Percentiles rank a stretch among this genome's conserved stretches.
Evolutionary conservation across 2,329 filamentous ascomycete genomes (phyloP).

Genomic region (Chaetomium sp.): DNA sequence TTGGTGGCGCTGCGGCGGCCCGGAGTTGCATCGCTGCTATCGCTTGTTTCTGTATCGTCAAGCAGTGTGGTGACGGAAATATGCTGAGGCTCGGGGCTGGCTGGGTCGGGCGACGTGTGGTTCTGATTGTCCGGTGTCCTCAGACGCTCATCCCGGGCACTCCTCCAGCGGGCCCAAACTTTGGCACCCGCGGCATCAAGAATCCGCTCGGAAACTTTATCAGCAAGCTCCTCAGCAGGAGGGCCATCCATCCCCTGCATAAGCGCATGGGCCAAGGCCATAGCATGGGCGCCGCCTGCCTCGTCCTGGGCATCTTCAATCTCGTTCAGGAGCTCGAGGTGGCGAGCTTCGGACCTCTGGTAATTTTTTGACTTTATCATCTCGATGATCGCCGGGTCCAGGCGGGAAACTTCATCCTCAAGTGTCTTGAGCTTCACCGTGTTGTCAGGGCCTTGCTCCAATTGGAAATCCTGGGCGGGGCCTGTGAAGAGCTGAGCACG

Average conservation of each 20-base stretch:
- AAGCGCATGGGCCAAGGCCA: background rate
- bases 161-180: conserved; percentile 9
- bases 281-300: background rate
- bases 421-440: conserved; percentile 16
- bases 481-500: conserved; percentile 18
- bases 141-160: conserved; percentile 5
- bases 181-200: background rate
- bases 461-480: conserved; percentile 9
- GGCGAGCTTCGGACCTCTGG: conserved; percentile 2
- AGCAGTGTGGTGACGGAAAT: background rate
- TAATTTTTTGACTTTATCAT: conserved; percentile 18
- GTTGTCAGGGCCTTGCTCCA: conserved; percentile 11
- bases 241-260: conserved; percentile 6
- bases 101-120: background rate
- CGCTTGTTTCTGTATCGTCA: background rate
- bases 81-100: background rate
- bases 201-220: conserved; percentile 4
- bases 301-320: conserved; percentile 10
- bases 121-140: background rate
- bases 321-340: conserved; percentile 2
- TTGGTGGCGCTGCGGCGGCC: background rate
- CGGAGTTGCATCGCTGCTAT: background rate
- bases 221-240: conserved; percentile 8
- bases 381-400: conserved; percentile 17
- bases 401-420: conserved; percentile 4